Conservation (phyloP, 352 stramenopile genomes). For the Pythium graminicola region DNA sequence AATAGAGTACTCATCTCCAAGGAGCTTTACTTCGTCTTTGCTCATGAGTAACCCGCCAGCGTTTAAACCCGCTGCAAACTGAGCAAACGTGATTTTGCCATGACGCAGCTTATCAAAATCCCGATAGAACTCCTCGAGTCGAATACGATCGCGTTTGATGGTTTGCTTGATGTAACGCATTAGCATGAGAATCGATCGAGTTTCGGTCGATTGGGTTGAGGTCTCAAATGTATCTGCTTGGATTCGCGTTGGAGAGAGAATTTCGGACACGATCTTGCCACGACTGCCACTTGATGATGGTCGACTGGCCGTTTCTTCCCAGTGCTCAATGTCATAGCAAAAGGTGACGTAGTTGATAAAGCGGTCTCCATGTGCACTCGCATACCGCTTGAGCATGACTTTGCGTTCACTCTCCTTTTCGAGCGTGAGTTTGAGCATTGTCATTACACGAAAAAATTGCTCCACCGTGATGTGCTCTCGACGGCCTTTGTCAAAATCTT, state of each 20-base stretch:
- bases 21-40: conserved; percentile 45
- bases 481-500: conserved; percentile 72
- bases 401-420: conserved; percentile 38
- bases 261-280: conserved; percentile 39
- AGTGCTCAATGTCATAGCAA: conserved; percentile 70
- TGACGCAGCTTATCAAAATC: conserved; percentile 82
- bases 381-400: conserved; percentile 62
- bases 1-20: conserved; percentile 52
- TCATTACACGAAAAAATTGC: conserved; percentile 78
- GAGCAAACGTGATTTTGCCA: conserved; percentile 57
- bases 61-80: conserved; percentile 61
- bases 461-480: conserved; percentile 75
- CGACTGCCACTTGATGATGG: conserved; percentile 35
- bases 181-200: conserved; percentile 55
- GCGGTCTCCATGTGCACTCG: conserved; percentile 58
- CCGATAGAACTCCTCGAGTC: conserved; percentile 76
- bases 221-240: conserved; percentile 35
- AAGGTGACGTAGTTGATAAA: conserved; percentile 85
- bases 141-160: conserved; percentile 74
- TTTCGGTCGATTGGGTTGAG: conserved; percentile 23
- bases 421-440: conserved; percentile 67
- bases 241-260: conserved; percentile 46
- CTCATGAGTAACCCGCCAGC: conserved; percentile 47
- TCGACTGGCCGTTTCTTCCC: conserved; percentile 34
- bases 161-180: conserved; percentile 77